A percentile compares a stretch with the other conserved stretches of the same genome.
Evolutionary conservation across 495 filamentous ascomycete species (phyloP).

Genomic region (Rostrohypoxylon terebratum): DNA sequence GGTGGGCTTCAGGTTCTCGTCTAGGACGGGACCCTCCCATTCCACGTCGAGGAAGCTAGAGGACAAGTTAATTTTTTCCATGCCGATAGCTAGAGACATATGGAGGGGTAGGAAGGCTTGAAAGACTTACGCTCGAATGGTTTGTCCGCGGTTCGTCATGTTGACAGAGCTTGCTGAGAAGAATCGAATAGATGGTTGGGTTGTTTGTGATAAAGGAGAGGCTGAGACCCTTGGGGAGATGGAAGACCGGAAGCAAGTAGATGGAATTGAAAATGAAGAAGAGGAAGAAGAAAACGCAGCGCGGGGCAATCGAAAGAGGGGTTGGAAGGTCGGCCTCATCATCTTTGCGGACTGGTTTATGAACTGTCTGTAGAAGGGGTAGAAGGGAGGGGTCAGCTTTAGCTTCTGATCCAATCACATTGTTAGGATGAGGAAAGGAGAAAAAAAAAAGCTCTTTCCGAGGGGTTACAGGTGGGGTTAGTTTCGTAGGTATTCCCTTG

Average conservation of each 20-base stretch:
- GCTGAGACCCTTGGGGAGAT: constrained; percentile 39
- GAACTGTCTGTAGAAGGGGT: constrained; percentile 21
- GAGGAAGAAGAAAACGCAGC: constrained; percentile 46
- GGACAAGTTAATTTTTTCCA: constrained; percentile 47
- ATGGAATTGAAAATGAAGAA: constrained; percentile 40
- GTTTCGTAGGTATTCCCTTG: neutral
- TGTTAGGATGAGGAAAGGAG: constrained; percentile 15
- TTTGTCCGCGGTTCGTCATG: constrained; percentile 69
- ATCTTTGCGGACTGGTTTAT: constrained; percentile 39
- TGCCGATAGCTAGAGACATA: constrained; percentile 29
- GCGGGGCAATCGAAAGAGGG: constrained; percentile 47
- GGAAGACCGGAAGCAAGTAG: constrained; percentile 35
- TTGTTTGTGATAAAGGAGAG: constrained; percentile 33
- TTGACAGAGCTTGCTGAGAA: constrained; percentile 72
- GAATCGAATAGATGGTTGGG: constrained; percentile 51
- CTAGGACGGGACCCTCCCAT: constrained; percentile 75
- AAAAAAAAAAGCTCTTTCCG: constrained; percentile 41
- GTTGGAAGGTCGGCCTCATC: constrained; percentile 46
- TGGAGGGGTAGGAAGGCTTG: neutral
- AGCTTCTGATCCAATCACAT: constrained; percentile 36
- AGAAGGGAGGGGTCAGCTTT: constrained; percentile 44
- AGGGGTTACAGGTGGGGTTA: constrained; percentile 35
- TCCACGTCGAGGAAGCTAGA: constrained; percentile 54
- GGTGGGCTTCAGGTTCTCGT: constrained; percentile 67
- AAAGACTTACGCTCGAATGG: constrained; percentile 45